Evolutionary conservation across 352 stramenopile genomes (phyloP).

Genomic region (Phytophthora multivora): DNA sequence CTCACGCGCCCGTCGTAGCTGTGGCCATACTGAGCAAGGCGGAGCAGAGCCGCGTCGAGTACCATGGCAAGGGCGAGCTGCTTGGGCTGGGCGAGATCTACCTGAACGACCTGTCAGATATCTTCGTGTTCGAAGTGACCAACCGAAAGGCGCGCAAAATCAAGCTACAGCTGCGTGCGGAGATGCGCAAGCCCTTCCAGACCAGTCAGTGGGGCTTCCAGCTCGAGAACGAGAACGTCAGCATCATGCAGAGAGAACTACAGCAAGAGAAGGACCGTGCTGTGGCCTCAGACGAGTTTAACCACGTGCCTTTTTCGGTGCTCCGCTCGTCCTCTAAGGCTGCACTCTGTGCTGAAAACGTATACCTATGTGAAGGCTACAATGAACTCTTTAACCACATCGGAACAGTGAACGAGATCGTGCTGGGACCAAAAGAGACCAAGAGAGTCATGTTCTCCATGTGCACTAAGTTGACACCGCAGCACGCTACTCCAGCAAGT

Average conservation of each 20-base stretch:
- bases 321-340: slow-evolving; percentile 72
- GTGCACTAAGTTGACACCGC: slow-evolving; percentile 60
- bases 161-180: slow-evolving; percentile 66
- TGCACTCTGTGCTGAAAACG: slow-evolving; percentile 72
- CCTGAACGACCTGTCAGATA: slow-evolving; percentile 85
- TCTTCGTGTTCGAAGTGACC: slow-evolving; percentile 81
- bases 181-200: slow-evolving; percentile 87
- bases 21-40: slow-evolving; percentile 74
- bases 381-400: slow-evolving; percentile 92
- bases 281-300: slow-evolving; percentile 63
- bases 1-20: slow-evolving; percentile 27
- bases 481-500: slow-evolving; percentile 24
- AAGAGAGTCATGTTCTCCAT: slow-evolving; percentile 78
- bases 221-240: slow-evolving; percentile 89
- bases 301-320: slow-evolving; percentile 75
- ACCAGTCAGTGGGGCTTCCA: slow-evolving; percentile 80
- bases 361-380: slow-evolving; percentile 86
- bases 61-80: slow-evolving; percentile 53
- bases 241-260: slow-evolving; percentile 51
- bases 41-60: slow-evolving; percentile 53
- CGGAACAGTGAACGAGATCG: slow-evolving; percentile 60
- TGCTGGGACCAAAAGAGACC: slow-evolving; percentile 68
- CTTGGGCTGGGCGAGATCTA: slow-evolving; percentile 85
- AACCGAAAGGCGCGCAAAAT: slow-evolving; percentile 63
- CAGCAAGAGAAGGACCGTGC: slow-evolving; percentile 36